Percentiles rank a stretch among this genome's conserved stretches.
Evolutionary conservation across 805 yeast genomes (phyloP).

Genomic region (Hanseniaspora nectarophila): DNA sequence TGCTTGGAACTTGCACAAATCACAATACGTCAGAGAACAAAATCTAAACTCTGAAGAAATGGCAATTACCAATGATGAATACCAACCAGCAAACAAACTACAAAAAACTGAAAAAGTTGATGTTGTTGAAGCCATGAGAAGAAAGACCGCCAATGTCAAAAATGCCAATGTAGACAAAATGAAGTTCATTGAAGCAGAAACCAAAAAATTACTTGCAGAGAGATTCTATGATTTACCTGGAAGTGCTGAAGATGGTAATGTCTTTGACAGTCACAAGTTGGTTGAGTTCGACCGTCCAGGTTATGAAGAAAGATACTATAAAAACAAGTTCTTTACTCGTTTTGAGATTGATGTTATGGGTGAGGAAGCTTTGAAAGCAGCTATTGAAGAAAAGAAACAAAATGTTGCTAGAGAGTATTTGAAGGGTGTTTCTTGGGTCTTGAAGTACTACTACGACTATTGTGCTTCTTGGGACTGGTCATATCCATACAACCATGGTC

Average conservation of each 20-base stretch:
- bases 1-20: neutral
- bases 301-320: conserved; percentile 69
- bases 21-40: conserved; percentile 15
- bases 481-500: conserved; percentile 95
- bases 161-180: conserved; percentile 14
- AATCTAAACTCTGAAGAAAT: conserved; percentile 16
- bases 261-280: conserved; percentile 36
- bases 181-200: conserved; percentile 16
- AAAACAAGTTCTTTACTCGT: conserved; percentile 48
- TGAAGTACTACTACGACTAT: conserved; percentile 88
- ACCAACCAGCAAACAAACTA: neutral
- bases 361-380: conserved; percentile 26
- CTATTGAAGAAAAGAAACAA: conserved; percentile 42
- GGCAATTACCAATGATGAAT: conserved; percentile 5
- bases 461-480: conserved; percentile 99
- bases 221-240: conserved; percentile 17
- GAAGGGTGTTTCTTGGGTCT: conserved; percentile 96
- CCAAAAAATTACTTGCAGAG: conserved; percentile 17
- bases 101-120: conserved; percentile 27
- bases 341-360: conserved; percentile 27
- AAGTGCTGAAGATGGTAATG: conserved; percentile 19
- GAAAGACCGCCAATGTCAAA: conserved; percentile 28
- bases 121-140: conserved; percentile 48
- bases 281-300: conserved; percentile 81
- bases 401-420: conserved; percentile 61